Conservation (phyloP, 352 stramenopile species). For the Proteromonas lacertae region DNA sequence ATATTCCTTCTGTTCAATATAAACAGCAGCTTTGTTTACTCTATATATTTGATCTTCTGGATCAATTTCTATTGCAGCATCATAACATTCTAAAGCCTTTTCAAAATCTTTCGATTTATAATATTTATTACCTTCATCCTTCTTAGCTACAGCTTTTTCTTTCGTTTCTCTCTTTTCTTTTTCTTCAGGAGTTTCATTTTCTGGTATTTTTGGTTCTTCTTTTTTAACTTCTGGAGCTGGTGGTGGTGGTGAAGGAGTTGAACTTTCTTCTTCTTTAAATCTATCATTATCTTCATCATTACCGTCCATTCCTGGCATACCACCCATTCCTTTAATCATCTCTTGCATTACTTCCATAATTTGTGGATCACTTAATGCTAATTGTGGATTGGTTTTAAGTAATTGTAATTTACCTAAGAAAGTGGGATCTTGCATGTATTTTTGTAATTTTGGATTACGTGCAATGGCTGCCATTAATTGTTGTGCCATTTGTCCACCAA, state of each 20-base stretch:
- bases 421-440: constrained; percentile 29
- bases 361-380: constrained; percentile 20
- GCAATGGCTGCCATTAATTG: constrained; percentile 69
- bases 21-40: constrained; percentile 82
- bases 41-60: constrained; percentile 76
- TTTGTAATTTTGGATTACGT: constrained; percentile 26
- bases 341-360: constrained; percentile 31
- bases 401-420: constrained; percentile 46
- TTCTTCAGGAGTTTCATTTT: constrained; percentile 45
- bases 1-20: constrained; percentile 71
- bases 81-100: constrained; percentile 58
- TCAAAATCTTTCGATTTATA: constrained; percentile 92
- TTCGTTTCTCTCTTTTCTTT: constrained; percentile 15
- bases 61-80: constrained; percentile 70
- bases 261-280: constrained; percentile 19
- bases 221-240: constrained; percentile 6
- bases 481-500: constrained; percentile 44
- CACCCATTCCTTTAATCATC: no score
- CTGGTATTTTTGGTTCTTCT: constrained; percentile 24
- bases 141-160: constrained; percentile 35
- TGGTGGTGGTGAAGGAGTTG: constrained; percentile 17
- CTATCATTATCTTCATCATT: constrained; percentile 23
- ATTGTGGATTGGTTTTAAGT: constrained; percentile 26
- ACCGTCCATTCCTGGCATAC: no score
- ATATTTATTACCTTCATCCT: constrained; percentile 67